Base-by-base conservation (phyloP, 805 yeast species). In the Metschnikowia peoriensis region DNA sequence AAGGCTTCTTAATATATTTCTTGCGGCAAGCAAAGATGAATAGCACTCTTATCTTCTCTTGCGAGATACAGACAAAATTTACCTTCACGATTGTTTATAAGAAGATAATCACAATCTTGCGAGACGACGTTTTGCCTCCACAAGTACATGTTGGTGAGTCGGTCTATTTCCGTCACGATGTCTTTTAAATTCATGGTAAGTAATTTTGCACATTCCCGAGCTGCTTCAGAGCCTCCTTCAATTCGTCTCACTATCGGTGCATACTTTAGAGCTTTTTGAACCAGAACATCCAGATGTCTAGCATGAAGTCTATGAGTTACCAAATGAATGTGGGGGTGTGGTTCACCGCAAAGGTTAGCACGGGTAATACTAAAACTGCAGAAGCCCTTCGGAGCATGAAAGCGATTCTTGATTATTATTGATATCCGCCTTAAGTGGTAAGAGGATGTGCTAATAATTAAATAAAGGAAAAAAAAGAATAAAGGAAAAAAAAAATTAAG, bases 91-190 rank as follows among this genome's bases (percentile, higher is more conserved):
- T 88, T 91, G 40, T 88, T 80, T 2, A 94, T 89, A 39, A 96
- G 76, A 38, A 84, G 76, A 67, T 89, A 94, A 68, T 93, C 98
- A 64, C 90, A 93, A 60, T 86, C 83, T 54, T 79, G 79, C 38
- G 93, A 86, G 32, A 85, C 83, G 59, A 92, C 89, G 64, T 91
- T 89, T 56, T 89, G 88, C 53, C 97, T 76, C 96, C 96, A 75
- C 50, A 74, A 60, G 53, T 75, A 78, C 71, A 72, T 70, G 54
- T 69, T 70, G 2, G 79, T 74, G 44, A 71, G 57, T 49, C 77
- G 78, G 70, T 63, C 84, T 43, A 82, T 84, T 40, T 82, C 78
- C 38, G 69, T 58, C 39, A 75, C 77, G 0, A 81, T 76, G 17
- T 67, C 70, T n/a, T 56, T 79, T 84, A 93, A 96, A 93, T 52